phyloP scores from a whole-genome alignment of 164 flowering plant species.

The Magnolia kwangsiensis region DNA sequence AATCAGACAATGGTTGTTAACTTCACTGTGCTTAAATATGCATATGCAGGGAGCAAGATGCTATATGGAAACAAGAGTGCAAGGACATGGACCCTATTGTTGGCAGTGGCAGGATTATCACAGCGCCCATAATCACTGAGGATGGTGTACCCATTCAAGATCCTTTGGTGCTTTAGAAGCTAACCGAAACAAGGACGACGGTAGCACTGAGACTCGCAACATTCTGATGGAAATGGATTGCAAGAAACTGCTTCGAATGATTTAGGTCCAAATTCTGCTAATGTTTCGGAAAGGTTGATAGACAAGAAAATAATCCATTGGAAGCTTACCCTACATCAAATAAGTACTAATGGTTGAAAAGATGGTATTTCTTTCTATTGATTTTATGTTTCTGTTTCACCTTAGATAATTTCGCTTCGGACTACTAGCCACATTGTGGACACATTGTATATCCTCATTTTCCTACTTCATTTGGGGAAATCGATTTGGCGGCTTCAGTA shows the following conservation, averaged over 20 bases:
- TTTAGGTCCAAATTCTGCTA: slow-evolving; percentile 20
- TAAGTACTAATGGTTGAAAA: slow-evolving; percentile 40
- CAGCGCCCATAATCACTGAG: slow-evolving; percentile 88
- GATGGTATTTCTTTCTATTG: not conserved
- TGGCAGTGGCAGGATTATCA: slow-evolving; percentile 89
- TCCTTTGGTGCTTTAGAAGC: slow-evolving; percentile 75
- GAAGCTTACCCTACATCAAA: slow-evolving; percentile 96
- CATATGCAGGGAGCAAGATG: slow-evolving; percentile 63
- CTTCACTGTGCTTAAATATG: not conserved
- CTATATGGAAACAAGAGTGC: slow-evolving; percentile 76
- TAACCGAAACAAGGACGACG: slow-evolving; percentile 33
- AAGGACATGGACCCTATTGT: slow-evolving; percentile 68
- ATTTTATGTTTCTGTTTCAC: not conserved
- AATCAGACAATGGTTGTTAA: not conserved
- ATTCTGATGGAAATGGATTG: slow-evolving; percentile 13
- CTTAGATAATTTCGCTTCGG: not conserved
- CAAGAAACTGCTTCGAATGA: slow-evolving; percentile 9
- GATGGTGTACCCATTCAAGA: slow-evolving; percentile 82
- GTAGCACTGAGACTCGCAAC: slow-evolving; percentile 13
- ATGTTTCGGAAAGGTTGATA: slow-evolving; percentile 21
- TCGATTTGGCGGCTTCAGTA: not conserved
- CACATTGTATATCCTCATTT: not conserved
- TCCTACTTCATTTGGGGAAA: not conserved
- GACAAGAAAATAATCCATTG: slow-evolving; percentile 83
- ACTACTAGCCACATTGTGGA: not conserved